Conservation (phyloP, 176 grass and related monocot species). For the Pharus latifolius region DNA sequence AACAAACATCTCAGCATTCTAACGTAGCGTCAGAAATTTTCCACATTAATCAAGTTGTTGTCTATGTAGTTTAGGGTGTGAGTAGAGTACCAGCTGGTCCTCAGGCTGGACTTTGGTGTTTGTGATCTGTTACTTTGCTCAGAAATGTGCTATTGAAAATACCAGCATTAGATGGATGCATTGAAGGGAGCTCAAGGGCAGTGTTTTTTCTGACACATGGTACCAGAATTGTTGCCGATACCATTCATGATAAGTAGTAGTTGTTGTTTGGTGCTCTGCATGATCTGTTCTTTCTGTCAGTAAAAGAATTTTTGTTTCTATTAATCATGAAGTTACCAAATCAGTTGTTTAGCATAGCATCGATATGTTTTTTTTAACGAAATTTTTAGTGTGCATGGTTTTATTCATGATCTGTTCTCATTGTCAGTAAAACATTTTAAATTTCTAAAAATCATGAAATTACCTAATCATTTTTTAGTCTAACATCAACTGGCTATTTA, state of each 20-base stretch:
- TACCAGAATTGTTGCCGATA: neutral
- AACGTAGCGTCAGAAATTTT: no score
- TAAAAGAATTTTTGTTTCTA: neutral
- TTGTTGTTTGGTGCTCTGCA: neutral
- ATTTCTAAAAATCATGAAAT: neutral
- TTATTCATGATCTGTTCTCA: neutral
- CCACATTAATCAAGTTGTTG: no score
- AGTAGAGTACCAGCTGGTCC: no score
- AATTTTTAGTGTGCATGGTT: neutral
- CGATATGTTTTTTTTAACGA: neutral
- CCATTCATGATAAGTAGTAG: neutral
- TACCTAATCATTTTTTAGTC: constrained; percentile 5
- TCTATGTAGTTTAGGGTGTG: no score
- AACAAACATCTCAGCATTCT: no score
- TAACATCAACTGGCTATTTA: neutral
- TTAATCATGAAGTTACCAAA: neutral
- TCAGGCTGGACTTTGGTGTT: no score
- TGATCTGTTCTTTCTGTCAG: neutral
- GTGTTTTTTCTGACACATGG: neutral
- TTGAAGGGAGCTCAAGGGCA: no score
- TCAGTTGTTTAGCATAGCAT: neutral
- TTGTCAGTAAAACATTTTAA: neutral
- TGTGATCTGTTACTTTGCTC: no score
- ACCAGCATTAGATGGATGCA: no score
- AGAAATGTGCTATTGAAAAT: no score